Conservation (phyloP, 805 yeast genomes). For the Torulaspora gathmanii region DNA sequence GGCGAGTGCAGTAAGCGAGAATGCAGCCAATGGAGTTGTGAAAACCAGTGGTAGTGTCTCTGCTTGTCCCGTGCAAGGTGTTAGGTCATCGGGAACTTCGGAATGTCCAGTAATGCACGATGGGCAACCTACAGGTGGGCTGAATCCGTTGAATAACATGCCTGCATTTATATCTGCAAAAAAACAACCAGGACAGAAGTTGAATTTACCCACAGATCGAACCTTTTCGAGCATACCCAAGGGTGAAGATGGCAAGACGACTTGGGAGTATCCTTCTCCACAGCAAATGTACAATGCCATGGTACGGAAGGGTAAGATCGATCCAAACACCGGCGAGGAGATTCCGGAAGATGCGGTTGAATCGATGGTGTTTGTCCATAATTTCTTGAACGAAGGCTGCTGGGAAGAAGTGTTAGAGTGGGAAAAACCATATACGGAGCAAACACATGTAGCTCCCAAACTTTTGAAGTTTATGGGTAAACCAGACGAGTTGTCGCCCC, state of each 20-base stretch:
- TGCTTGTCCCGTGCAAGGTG: conserved; percentile 36
- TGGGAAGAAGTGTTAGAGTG: conserved; percentile 92
- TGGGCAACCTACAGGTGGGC: conserved; percentile 21
- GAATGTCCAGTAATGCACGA: conserved; percentile 32
- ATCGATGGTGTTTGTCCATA: conserved; percentile 94
- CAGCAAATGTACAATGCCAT: conserved; percentile 99
- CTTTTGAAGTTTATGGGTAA: conserved; percentile 84
- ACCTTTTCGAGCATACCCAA: conserved; percentile 83
- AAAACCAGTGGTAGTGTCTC: conserved; percentile 1
- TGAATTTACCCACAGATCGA: conserved; percentile 76
- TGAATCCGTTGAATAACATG: conserved; percentile 88
- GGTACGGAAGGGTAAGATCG: conserved; percentile 80
- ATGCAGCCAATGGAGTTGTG: neutral
- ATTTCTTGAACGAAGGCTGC: conserved; percentile 93
- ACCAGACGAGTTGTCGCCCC: conserved; percentile 81
- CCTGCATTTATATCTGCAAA: conserved; percentile 59
- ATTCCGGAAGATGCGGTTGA: conserved; percentile 95
- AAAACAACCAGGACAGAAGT: conserved; percentile 72
- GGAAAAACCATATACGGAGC: conserved; percentile 69
- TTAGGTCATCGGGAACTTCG: conserved; percentile 15
- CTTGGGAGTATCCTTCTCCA: conserved; percentile 99
- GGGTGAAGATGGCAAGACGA: conserved; percentile 63
- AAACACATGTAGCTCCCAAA: conserved; percentile 61
- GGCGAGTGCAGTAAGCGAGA: neutral
- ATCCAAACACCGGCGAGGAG: conserved; percentile 49